Evolutionary conservation across 2,329 filamentous ascomycete genomes (phyloP).

Genomic region (Rhytidhysteron rufulum): DNA sequence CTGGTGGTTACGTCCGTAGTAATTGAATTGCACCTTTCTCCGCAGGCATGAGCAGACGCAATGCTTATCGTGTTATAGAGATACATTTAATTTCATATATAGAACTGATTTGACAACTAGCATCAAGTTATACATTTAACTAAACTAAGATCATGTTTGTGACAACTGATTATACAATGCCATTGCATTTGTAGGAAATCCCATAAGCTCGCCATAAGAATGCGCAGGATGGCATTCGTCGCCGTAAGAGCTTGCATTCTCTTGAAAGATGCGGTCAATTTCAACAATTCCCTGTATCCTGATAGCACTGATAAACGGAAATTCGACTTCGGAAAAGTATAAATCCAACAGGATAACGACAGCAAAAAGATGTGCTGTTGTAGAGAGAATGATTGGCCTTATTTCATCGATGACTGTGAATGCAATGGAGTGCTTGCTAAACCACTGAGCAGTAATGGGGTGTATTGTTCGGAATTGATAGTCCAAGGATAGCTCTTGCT

Average conservation of each 20-base stretch:
- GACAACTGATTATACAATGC: not conserved
- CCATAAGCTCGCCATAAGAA: not conserved
- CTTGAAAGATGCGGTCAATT: not conserved
- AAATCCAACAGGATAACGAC: not conserved
- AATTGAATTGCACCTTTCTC: too few species aligned
- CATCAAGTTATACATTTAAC: too few species aligned
- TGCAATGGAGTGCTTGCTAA: not conserved
- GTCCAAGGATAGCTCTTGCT: not conserved
- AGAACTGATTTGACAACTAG: too few species aligned
- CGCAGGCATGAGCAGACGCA: too few species aligned
- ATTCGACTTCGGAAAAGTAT: not conserved
- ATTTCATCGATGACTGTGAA: not conserved
- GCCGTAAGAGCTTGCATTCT: not conserved
- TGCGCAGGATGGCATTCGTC: not conserved
- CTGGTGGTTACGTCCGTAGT: too few species aligned
- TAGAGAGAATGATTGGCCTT: not conserved
- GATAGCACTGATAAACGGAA: not conserved
- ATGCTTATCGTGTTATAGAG: too few species aligned
- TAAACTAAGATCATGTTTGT: constrained; percentile 1
- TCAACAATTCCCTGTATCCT: not conserved
- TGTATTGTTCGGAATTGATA: not conserved
- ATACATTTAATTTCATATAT: too few species aligned
- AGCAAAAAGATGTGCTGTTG: not conserved
- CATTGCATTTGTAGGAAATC: not conserved
- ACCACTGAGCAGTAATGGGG: not conserved